phyloP scores from a whole-genome alignment of 2,329 filamentous ascomycete species.

The Clonostachys rhizophaga region DNA sequence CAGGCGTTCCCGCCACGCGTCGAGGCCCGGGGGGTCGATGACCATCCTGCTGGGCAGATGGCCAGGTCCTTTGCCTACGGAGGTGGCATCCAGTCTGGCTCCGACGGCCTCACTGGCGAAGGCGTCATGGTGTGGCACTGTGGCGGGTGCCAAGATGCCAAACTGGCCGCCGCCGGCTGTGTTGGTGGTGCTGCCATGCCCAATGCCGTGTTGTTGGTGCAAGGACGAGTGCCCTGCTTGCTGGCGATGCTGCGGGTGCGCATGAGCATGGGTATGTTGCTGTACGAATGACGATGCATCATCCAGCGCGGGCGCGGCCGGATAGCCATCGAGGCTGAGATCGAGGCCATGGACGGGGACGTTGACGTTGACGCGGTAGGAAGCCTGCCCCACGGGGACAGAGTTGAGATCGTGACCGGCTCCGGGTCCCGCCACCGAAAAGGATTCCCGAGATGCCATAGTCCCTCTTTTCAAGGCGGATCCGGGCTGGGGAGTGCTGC shows the following conservation, averaged over 20 bases:
- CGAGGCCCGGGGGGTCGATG: constrained; percentile 61
- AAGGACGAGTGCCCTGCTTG: background rate
- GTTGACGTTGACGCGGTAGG: background rate
- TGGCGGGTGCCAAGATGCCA: constrained; percentile 34
- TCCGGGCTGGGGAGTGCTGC: too few relatives aligned
- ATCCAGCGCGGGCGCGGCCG: too few relatives aligned
- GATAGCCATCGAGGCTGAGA: background rate
- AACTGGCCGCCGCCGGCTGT: constrained; percentile 28
- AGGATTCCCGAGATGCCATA: background rate
- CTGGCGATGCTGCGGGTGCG: constrained; percentile 10
- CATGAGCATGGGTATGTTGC: background rate
- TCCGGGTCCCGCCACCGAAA: background rate
- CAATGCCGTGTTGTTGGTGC: constrained; percentile 6
- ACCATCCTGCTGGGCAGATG: constrained; percentile 54
- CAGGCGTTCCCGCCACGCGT: constrained; percentile 65
- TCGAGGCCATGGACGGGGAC: background rate
- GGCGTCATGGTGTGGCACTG: constrained; percentile 12
- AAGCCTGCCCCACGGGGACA: too few relatives aligned
- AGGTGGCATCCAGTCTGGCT: background rate
- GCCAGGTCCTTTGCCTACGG: background rate
- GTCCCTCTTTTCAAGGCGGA: background rate
- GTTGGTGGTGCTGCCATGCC: constrained; percentile 4
- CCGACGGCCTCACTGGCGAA: constrained; percentile 24
- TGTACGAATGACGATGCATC: constrained; percentile 3
- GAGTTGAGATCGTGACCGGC: too few relatives aligned